These are phyloP conservation scores for Magnusiomyces tetraspermus DNA, from an alignment of 1,139 yeast species.

Conservation along the genomic window DNA sequence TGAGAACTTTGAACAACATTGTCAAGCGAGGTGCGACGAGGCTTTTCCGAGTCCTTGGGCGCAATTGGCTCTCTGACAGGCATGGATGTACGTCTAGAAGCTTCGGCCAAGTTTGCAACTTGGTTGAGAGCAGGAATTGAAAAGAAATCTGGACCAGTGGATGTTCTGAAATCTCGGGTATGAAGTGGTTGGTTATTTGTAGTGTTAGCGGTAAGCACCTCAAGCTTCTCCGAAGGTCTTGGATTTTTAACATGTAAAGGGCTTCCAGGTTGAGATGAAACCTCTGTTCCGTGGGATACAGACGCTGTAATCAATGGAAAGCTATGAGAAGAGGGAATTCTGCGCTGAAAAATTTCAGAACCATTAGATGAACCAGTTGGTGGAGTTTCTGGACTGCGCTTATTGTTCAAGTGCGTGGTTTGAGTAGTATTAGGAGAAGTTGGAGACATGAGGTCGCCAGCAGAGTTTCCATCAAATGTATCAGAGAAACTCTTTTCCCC, in stretches of 20 bases:
- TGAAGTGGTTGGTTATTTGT: conserved; percentile 5
- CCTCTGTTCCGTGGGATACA: neutral
- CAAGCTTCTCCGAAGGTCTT: neutral
- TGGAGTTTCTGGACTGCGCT: neutral
- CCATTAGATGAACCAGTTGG: neutral
- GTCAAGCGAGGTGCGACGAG: neutral
- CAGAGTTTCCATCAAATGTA: neutral
- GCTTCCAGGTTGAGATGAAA: neutral
- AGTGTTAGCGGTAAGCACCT: neutral
- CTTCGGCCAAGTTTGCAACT: neutral
- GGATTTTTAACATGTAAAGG: neutral
- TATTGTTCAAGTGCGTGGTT: neutral
- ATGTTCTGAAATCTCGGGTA: conserved; percentile 5
- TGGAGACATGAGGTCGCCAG: neutral
- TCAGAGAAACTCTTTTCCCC: neutral
- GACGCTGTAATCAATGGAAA: neutral
- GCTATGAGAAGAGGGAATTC: neutral
- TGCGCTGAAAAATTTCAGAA: neutral
- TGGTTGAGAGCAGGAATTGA: neutral
- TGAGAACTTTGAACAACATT: neutral
- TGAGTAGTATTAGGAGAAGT: neutral
- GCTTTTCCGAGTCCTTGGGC: neutral
- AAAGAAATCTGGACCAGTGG: neutral
- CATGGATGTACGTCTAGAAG: neutral
- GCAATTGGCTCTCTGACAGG: neutral